These are phyloP conservation scores for Penicillium olsonii DNA, from an alignment of 2,329 filamentous ascomycete genomes.

Conservation along the genomic window DNA sequence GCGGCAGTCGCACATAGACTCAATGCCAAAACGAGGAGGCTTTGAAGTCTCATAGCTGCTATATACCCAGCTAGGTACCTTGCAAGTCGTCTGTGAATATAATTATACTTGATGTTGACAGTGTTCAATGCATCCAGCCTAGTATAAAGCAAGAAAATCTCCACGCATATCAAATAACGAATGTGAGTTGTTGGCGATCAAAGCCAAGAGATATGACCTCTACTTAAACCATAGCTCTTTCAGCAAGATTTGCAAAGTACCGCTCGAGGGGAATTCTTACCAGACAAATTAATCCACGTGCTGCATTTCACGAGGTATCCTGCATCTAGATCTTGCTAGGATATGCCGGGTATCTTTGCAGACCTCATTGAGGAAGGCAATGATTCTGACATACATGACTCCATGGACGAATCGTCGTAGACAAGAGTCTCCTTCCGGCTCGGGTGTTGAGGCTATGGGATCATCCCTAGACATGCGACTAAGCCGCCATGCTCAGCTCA, in stretches of 20 bases:
- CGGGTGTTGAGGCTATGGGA: not conserved
- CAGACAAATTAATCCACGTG: not conserved
- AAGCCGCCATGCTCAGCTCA: not conserved
- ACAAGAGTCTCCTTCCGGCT: not conserved
- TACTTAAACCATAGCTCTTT: not conserved
- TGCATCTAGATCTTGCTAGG: conserved; percentile 2
- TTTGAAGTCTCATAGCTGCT: conserved; percentile 7
- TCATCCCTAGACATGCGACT: not conserved
- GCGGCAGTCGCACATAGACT: conserved; percentile 5
- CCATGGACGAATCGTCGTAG: not conserved
- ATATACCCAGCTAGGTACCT: not conserved
- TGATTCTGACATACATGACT: not conserved
- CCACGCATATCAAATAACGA: not conserved
- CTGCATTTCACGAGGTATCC: conserved; percentile 4
- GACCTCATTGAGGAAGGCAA: not conserved
- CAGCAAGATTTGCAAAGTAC: not conserved
- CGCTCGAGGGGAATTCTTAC: not conserved
- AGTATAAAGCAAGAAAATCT: not conserved
- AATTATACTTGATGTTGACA: not conserved
- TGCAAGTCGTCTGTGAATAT: not conserved
- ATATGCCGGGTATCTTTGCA: conserved; percentile 4
- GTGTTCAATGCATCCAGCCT: not conserved
- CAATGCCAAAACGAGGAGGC: conserved; percentile 6
- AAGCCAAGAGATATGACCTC: not conserved
- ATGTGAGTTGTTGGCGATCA: not conserved